Evolutionary conservation across 2,329 filamentous ascomycete species (phyloP), one percentile per base, ranked within the genome.

Genomic region (Stagonosporopsis vannaccii): DNA sequence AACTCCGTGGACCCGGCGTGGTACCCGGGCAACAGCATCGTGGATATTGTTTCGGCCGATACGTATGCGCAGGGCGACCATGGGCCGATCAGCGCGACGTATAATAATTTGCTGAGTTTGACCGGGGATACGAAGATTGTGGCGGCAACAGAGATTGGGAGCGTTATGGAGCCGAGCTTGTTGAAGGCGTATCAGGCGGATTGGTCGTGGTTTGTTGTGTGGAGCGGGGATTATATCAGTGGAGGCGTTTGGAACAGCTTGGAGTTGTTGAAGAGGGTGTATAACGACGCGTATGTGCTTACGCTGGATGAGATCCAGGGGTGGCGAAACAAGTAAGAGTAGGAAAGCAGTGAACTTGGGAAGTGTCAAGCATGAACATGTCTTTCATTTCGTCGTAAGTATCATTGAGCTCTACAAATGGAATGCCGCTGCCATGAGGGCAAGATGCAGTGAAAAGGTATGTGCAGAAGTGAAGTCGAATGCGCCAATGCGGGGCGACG

Each of bases 121-220:
- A 78, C 78, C 0, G 61, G 71, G 2, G 80, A 82, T 56, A 80
- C 73, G 44, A 82, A 82, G 72, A 73, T 83, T 49, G 77, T 81
- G 30, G 80, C 79, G 0, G 78, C 80, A 0, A 66, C 80, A 5
- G 81, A 83, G 61, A 77, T 82, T 0, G 81, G 81, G 11, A 75
- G 76, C 12, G 77, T 81, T 2, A 80, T 81, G 44, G 73, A 78
- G n/a, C 79, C 78, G 0, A 68, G 68, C 1, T 68, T 73, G 36
- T 66, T 82, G 3, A 69, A 76, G 58, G 76, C 77, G 4, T 82
- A 81, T 58, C 72, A 78, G 60, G 77, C 80, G 0, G 75, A 82
- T 58, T 82, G 81, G 81, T 69, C 77, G 30, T 82, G 77, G 68
- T 83, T 82, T 56, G 73, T 73, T 32, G 77, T 80, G 6, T 83